These are phyloP conservation scores for Plasmodium berghei DNA, from an alignment of 169 alveolate genomes.

Conservation along the genomic window DNA sequence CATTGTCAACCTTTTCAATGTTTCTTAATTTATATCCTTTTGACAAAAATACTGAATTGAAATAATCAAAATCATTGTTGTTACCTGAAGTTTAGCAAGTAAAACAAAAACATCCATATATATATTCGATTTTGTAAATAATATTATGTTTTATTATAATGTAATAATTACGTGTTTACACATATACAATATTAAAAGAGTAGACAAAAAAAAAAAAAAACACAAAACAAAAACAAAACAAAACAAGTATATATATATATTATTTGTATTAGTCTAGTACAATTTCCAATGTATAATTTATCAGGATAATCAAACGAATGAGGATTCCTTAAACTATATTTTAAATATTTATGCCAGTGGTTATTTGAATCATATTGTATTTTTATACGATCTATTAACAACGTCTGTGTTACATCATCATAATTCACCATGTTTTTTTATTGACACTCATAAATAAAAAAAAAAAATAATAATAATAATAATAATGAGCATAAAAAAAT, in stretches of 20 bases:
- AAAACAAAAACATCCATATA: not conserved
- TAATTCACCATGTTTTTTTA: constrained; percentile 42
- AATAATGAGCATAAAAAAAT: not conserved
- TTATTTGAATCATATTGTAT: constrained; percentile 59
- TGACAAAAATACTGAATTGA: constrained; percentile 21
- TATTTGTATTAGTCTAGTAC: not conserved
- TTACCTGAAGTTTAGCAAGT: not conserved
- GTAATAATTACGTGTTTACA: too few relatives aligned
- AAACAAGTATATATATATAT: too few relatives aligned
- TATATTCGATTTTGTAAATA: too few relatives aligned
- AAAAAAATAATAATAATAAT: not conserved
- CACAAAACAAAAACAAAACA: too few relatives aligned
- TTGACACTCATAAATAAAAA: not conserved
- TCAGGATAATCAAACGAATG: constrained; percentile 60
- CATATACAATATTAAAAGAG: too few relatives aligned
- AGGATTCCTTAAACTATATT: constrained; percentile 68
- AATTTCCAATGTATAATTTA: constrained; percentile 8
- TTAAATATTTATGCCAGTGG: constrained; percentile 59
- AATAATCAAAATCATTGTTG: constrained; percentile 42
- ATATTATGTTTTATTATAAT: too few relatives aligned
- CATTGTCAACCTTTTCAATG: constrained; percentile 14
- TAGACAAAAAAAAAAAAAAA: too few relatives aligned
- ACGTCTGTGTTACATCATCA: constrained; percentile 62
- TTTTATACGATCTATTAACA: constrained; percentile 44
- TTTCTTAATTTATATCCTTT: constrained; percentile 43